Base-by-base conservation (phyloP, 2,329 filamentous ascomycete species). In the Monilinia polystroma region DNA sequence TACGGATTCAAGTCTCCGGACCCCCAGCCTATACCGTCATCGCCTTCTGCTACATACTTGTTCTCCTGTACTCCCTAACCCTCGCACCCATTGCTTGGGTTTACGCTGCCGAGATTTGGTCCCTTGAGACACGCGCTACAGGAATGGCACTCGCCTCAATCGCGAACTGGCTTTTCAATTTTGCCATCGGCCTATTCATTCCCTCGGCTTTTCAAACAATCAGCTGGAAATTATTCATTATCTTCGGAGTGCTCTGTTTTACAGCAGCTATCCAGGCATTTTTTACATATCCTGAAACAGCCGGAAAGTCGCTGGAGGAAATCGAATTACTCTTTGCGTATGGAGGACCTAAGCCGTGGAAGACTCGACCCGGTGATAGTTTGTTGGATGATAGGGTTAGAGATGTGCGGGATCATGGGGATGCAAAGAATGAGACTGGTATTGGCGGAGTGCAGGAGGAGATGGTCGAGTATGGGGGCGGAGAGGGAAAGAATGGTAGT, bases 61-160 rank as follows among this genome's bases (percentile, higher is more conserved):
- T 88, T 72, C 81, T 88, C 71, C 80, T 87, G 69, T 89, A 89
- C 73, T 83, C 85, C 1, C 78, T 88, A n/a, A 89, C 86, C 0
- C 81, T 87, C 23, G 87, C 85, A 0, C 86, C 86, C 0, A 84
- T 87, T 3, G 85, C 83, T 64, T 89, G 87, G 87, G 82, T 89
- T 55, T 90, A 90, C 71, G 84, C 85, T 0, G 84, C 85, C 20
- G 87, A 90, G 75, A 83, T 88, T 2, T 88, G 84, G 83, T 85
- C 84, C 0, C 79, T 88, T 2, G 84, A 85, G 68, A 86, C 84
- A 0, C 82, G 86, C 45, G 85, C 85, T 3, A 84, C 81, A 2
- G 85, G 85, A 26, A 87, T 88, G 80, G 82, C 82, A 29, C 77
- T 88, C 53, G 80, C 85, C 0, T 82, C 84, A 2, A 79, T 84